These are phyloP conservation scores for Lactarius psammicola DNA, from an alignment of 768 basidiomycete species.

Conservation along the genomic window DNA sequence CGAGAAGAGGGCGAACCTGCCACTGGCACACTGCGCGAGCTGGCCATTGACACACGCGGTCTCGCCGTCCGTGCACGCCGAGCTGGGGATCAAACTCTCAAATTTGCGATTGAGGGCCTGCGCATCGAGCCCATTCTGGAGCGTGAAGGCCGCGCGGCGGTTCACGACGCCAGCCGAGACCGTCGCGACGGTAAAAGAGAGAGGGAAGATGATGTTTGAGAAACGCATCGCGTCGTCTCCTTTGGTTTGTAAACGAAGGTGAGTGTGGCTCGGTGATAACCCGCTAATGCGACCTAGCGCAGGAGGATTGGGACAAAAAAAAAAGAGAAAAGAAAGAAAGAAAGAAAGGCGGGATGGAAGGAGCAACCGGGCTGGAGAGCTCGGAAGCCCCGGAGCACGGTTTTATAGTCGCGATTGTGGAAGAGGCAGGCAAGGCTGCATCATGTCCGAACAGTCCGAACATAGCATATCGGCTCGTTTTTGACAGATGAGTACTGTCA, in stretches of 20 bases:
- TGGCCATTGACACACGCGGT: constrained; percentile 22
- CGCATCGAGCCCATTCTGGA: constrained; percentile 31
- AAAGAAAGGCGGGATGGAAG: neutral
- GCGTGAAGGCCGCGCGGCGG: constrained; percentile 28
- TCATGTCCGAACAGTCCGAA: neutral
- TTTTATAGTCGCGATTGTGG: neutral
- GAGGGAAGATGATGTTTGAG: constrained; percentile 3
- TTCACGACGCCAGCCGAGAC: constrained; percentile 23
- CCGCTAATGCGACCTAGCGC: constrained; percentile 22
- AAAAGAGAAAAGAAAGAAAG: neutral
- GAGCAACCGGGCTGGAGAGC: constrained; percentile 12
- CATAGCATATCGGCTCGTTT: neutral
- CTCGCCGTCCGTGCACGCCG: constrained; percentile 38
- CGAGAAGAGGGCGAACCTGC: constrained; percentile 25
- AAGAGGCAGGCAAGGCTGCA: neutral
- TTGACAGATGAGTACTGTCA: neutral
- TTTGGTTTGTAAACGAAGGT: neutral
- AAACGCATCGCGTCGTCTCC: constrained; percentile 16
- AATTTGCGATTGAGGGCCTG: constrained; percentile 32
- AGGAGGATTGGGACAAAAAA: neutral
- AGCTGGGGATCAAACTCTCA: constrained; percentile 31
- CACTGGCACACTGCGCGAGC: constrained; percentile 30
- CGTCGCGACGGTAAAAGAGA: constrained; percentile 6
- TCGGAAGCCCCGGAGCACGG: too few species aligned
- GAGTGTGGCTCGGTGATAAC: neutral